Conservation (phyloP, 495 filamentous ascomycete species). For the Staphylotrichum tortipilum region DNA sequence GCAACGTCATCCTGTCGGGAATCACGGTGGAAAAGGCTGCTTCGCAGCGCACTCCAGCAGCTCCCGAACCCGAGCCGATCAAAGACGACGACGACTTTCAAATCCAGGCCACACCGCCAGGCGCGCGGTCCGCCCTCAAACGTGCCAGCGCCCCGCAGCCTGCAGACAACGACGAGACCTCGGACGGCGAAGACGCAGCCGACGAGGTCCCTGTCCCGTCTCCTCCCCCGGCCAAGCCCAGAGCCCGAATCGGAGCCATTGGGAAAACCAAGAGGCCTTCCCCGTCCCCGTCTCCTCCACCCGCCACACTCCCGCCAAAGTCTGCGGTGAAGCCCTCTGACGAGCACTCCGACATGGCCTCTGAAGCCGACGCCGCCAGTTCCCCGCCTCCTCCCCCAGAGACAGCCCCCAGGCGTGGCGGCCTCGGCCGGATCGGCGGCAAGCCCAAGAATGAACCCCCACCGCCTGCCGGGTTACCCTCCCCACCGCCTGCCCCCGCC, state of each 20-base stretch:
- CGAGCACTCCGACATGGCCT: conserved; percentile 35
- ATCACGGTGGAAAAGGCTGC: conserved; percentile 19
- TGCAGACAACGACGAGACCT: conserved; percentile 26
- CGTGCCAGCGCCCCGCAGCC: not conserved
- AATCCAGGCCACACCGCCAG: conserved; percentile 41
- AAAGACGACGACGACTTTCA: conserved; percentile 38
- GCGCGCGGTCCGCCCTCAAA: conserved; percentile 2
- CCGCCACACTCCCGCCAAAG: conserved; percentile 7
- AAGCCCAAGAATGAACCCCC: conserved; percentile 7
- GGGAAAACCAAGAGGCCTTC: conserved; percentile 18
- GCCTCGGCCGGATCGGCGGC: conserved; percentile 39
- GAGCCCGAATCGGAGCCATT: conserved; percentile 19
- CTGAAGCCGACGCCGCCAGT: conserved; percentile 23
- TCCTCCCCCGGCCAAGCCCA: not conserved
- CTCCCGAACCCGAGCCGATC: not conserved
- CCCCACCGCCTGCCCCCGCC: conserved; percentile 5
- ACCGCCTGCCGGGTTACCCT: conserved; percentile 11
- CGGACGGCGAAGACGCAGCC: conserved; percentile 28
- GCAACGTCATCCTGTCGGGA: conserved; percentile 14
- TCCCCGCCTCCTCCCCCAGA: conserved; percentile 12
- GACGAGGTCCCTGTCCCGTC: conserved; percentile 7
- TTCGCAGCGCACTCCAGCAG: conserved; percentile 18
- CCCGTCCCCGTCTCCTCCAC: conserved; percentile 11
- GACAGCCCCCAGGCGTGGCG: conserved; percentile 17
- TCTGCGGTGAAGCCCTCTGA: not conserved